Evolutionary conservation across 2,329 filamentous ascomycete genomes (phyloP).

Genomic region (Talaromyces sp.): DNA sequence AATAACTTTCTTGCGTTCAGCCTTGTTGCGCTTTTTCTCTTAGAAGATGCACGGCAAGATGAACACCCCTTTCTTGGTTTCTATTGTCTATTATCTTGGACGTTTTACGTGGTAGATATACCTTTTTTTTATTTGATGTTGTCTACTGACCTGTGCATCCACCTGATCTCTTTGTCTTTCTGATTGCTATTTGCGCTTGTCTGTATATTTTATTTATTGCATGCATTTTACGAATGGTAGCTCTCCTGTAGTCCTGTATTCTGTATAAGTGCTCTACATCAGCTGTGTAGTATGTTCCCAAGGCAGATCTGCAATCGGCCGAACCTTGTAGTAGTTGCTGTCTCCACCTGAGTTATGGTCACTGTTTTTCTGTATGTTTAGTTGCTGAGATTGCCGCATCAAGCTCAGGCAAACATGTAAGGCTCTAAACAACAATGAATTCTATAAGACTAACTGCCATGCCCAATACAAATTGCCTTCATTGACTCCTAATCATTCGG

Average conservation of each 20-base stretch:
- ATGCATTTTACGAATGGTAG: slow-evolving; percentile 5
- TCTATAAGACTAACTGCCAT: too few species aligned
- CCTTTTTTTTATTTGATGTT: slow-evolving; percentile 33
- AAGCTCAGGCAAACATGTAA: too few species aligned
- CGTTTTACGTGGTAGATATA: slow-evolving; percentile 32
- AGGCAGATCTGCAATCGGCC: background rate
- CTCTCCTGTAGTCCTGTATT: background rate
- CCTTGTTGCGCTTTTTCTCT: too few species aligned
- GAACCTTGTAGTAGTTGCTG: background rate
- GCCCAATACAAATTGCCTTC: too few species aligned
- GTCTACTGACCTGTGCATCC: slow-evolving; percentile 31
- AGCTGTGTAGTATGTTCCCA: too few species aligned
- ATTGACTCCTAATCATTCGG: too few species aligned
- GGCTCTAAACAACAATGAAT: too few species aligned
- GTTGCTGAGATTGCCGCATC: too few species aligned
- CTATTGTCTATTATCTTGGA: slow-evolving; percentile 29
- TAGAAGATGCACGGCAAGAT: background rate
- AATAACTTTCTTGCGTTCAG: slow-evolving; percentile 8
- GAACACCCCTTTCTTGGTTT: slow-evolving; percentile 20
- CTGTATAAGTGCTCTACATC: background rate
- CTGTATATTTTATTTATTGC: slow-evolving; percentile 11
- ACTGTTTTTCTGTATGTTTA: too few species aligned
- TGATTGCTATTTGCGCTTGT: slow-evolving; percentile 22
- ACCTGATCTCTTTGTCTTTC: slow-evolving; percentile 25
- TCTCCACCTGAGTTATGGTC: too few species aligned